phyloP scores from a whole-genome alignment of 306 rosid genomes.

The Quercus ilex region DNA sequence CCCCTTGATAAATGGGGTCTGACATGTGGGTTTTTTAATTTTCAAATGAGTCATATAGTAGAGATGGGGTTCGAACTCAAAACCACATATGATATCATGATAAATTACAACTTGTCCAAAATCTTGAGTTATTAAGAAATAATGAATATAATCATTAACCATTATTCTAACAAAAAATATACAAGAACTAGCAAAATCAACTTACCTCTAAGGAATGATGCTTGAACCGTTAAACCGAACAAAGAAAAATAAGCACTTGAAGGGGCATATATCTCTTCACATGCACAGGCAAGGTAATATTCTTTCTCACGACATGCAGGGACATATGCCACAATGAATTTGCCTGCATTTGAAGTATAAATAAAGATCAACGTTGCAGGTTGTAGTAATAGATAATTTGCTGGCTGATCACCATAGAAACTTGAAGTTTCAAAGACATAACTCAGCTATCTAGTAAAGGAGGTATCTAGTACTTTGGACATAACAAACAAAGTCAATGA shows the following conservation, averaged over 20 bases:
- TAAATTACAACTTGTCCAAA: not conserved
- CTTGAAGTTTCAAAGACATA: constrained; percentile 1
- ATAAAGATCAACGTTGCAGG: constrained; percentile 1
- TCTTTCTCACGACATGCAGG: constrained; percentile 91
- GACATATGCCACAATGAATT: constrained; percentile 73
- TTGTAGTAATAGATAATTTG: constrained; percentile 13
- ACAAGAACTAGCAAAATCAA: constrained; percentile 12
- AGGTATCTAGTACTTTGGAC: not conserved
- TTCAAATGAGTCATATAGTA: too few relatives aligned
- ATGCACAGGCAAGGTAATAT: constrained; percentile 87
- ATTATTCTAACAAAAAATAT: not conserved
- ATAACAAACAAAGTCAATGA: not conserved
- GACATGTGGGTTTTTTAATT: too few relatives aligned
- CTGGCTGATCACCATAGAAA: constrained; percentile 8
- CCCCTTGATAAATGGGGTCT: too few relatives aligned
- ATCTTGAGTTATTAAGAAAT: not conserved
- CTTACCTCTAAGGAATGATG: constrained; percentile 80
- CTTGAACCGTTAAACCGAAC: constrained; percentile 87
- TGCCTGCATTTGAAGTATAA: constrained; percentile 46
- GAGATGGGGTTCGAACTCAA: too few relatives aligned
- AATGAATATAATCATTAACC: not conserved
- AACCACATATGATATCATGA: not conserved
- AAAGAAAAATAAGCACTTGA: constrained; percentile 92
- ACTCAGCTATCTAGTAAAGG: not conserved
- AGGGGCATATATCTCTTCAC: constrained; percentile 95